Conservation (phyloP, 805 yeast species). For the Schizosaccharomyces pombe region DNA sequence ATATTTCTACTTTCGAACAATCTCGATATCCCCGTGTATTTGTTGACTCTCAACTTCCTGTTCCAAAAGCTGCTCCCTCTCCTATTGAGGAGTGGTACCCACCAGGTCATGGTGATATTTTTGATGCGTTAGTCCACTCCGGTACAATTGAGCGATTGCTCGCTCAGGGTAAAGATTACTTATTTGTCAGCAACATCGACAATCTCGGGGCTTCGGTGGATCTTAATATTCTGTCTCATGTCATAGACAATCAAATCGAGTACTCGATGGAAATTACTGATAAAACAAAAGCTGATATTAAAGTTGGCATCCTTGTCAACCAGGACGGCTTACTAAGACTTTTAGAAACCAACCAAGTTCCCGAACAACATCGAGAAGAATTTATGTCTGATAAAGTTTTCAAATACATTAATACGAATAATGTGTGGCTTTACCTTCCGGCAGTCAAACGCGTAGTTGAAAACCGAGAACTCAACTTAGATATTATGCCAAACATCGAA, state of each 20-base stretch:
- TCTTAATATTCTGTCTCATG: slow-evolving; percentile 67
- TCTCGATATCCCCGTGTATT: slow-evolving; percentile 87
- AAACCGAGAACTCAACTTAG: slow-evolving; percentile 57
- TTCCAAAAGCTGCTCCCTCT: slow-evolving; percentile 55
- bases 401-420: slow-evolving; percentile 93
- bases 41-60: slow-evolving; percentile 89
- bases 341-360: slow-evolving; percentile 93
- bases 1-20: slow-evolving; percentile 90
- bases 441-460: slow-evolving; percentile 87
- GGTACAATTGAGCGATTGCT: slow-evolving; percentile 80
- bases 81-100: slow-evolving; percentile 85
- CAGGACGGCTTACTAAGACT: slow-evolving; percentile 86
- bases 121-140: slow-evolving; percentile 66
- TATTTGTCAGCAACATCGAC: slow-evolving; percentile 94
- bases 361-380: slow-evolving; percentile 93
- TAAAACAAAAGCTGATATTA: slow-evolving; percentile 96
- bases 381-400: slow-evolving; percentile 93
- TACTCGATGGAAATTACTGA: slow-evolving; percentile 96
- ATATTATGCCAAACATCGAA: slow-evolving; percentile 87
- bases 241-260: slow-evolving; percentile 76
- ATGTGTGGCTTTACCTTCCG: slow-evolving; percentile 86
- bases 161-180: slow-evolving; percentile 78
- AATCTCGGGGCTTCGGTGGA: slow-evolving; percentile 97
- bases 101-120: slow-evolving; percentile 96
- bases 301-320: slow-evolving; percentile 94